Base-by-base conservation (phyloP, 2,329 filamentous ascomycete species). In the Fusarium stilboides region DNA sequence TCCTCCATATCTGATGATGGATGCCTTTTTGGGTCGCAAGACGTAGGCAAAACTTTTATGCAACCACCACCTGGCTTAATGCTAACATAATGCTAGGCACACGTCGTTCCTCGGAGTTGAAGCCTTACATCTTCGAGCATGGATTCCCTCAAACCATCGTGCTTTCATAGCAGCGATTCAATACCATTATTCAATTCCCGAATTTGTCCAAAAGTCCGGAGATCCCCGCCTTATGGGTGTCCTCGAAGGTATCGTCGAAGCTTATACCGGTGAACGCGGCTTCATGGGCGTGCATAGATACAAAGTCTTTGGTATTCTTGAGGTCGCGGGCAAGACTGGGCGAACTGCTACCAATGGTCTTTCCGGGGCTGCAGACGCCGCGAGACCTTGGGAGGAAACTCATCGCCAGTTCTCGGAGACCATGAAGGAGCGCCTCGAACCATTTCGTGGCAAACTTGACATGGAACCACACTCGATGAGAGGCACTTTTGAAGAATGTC, bases 281-380 rank as follows among this genome's bases (percentile, higher is more conserved):
- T 87, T 87, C 70, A 86, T 87, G 85, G 85, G 86, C 7, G 83
- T 82, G 0, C 85, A 88, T 68, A 77, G 85, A n/a, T 87, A 87
- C 73, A 87, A 87, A 69, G 85, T 87, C 6, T 87, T 86, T 65
- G 86, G 85, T 2, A 84, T 87, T 28, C 80, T 87, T 0, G 85
- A 87, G 59, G 82, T 86, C 15, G 85, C 85, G 2, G 82, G 80
- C 40, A 87, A 87, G 73, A 85, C 83, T 0, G 85, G 85, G 4
- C 80, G 85, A 6, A 84, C 85, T 0, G 85, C 82, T 61, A 87
- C 85, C 0, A 87, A 87, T 52, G 85, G 85, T 3, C 77, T 80
- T 15, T 85, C 85, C 2, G 85, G 85, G 0, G 80, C 79, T 6
- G 77, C 78, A 3, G 81, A 83, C 51, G 77, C 78, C 0, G 36